Evolutionary conservation across 495 filamentous ascomycete species (phyloP).

Genomic region (Aspergillus steynii): DNA sequence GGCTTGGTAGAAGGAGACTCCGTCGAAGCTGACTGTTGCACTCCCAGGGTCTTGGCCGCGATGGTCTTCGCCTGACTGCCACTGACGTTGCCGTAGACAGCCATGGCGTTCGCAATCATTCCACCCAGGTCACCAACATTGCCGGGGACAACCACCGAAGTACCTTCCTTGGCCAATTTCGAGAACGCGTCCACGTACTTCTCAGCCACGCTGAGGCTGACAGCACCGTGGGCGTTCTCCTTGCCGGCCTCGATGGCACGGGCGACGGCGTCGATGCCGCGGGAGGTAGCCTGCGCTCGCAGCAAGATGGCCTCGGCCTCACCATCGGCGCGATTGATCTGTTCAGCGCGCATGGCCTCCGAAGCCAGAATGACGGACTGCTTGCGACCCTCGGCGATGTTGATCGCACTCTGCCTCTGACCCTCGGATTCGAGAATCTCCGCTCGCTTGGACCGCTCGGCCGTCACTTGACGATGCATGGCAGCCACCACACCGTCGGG

Average conservation of each 20-base stretch:
- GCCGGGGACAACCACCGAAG: conserved; percentile 89
- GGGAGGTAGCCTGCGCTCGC: conserved; percentile 81
- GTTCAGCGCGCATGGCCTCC: conserved; percentile 84
- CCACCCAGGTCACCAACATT: conserved; percentile 96
- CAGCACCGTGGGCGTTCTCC: conserved; percentile 73
- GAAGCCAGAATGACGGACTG: conserved; percentile 94
- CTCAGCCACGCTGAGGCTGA: conserved; percentile 88
- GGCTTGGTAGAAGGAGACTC: conserved; percentile 8
- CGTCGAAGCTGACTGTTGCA: conserved; percentile 15
- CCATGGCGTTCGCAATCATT: conserved; percentile 96
- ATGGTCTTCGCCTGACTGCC: conserved; percentile 73
- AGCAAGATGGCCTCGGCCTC: conserved; percentile 92
- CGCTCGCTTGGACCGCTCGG: conserved; percentile 92
- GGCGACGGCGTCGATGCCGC: conserved; percentile 84
- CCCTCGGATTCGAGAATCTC: conserved; percentile 97
- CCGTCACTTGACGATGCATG: conserved; percentile 98
- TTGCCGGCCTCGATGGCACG: conserved; percentile 67
- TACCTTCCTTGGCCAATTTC: conserved; percentile 88
- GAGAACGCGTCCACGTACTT: conserved; percentile 97
- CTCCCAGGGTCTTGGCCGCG: conserved; percentile 53
- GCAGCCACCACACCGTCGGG: conserved; percentile 89
- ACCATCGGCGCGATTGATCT: conserved; percentile 87
- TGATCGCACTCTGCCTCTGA: conserved; percentile 94
- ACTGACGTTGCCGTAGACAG: conserved; percentile 92
- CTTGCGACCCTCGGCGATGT: conserved; percentile 96